A percentile compares a stretch with the other conserved stretches of the same genome.
phyloP scores from a whole-genome alignment of 2,329 filamentous ascomycete genomes.

The Penicillium sp. region DNA sequence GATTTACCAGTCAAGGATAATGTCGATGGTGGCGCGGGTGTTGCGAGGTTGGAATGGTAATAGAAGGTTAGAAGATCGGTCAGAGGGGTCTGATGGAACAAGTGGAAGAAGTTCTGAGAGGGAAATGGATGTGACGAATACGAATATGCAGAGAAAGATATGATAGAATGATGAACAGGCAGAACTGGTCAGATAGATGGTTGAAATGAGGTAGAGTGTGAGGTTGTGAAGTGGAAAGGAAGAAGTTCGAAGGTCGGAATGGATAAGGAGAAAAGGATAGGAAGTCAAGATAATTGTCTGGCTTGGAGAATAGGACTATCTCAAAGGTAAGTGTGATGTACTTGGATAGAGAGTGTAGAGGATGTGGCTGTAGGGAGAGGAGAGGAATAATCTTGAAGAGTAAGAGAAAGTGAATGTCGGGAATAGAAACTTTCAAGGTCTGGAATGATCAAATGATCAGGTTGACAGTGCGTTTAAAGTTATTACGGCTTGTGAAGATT shows the following conservation, averaged over 20 bases:
- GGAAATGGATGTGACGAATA: background rate
- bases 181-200: background rate
- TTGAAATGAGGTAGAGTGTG: background rate
- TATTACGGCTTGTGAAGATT: background rate
- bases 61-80: background rate
- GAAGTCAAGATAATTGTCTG: too few species aligned
- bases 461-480: background rate
- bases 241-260: too few species aligned
- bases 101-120: background rate
- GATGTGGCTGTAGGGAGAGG: too few species aligned
- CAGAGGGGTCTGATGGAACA: background rate
- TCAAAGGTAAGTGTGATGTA: too few species aligned
- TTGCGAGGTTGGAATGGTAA: background rate
- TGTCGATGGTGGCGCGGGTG: background rate
- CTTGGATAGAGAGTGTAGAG: too few species aligned
- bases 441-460: background rate
- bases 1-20: background rate
- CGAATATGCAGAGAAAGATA: background rate
- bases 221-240: background rate
- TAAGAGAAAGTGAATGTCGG: background rate
- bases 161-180: background rate
- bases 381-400: too few species aligned
- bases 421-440: background rate
- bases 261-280: too few species aligned
- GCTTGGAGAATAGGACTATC: too few species aligned